phyloP scores from a whole-genome alignment of 257 asterid species.

The Avicennia marina region DNA sequence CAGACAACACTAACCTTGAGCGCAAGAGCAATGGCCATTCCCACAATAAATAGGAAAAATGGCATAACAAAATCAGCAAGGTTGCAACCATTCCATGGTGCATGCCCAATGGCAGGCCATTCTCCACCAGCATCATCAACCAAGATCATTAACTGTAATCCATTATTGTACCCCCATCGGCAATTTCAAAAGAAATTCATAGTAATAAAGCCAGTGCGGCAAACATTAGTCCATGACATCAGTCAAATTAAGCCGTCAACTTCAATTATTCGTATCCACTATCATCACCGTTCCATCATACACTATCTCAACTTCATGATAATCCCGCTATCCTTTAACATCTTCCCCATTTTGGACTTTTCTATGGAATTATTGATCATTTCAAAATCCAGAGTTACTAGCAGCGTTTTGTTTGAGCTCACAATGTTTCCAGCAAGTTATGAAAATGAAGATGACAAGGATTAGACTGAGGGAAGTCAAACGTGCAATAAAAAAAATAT shows the following conservation, averaged over 20 bases:
- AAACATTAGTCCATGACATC: not conserved
- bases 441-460: too few relatives aligned
- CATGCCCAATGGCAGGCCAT: conserved; percentile 70
- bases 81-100: conserved; percentile 85
- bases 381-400: too few relatives aligned
- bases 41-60: conserved; percentile 71
- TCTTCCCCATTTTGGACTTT: too few relatives aligned
- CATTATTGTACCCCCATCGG: not conserved
- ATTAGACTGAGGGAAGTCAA: too few relatives aligned
- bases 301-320: too few relatives aligned
- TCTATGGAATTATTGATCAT: too few relatives aligned
- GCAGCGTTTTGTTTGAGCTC: too few relatives aligned
- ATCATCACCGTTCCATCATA: not conserved
- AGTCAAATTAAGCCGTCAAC: not conserved
- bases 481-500: too few relatives aligned
- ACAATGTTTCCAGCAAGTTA: too few relatives aligned
- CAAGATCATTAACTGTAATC: conserved; percentile 57
- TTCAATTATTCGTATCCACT: not conserved
- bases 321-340: too few relatives aligned
- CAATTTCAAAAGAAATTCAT: not conserved
- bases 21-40: conserved; percentile 72
- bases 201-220: not conserved
- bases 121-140: conserved; percentile 87
- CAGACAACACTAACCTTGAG: conserved; percentile 40
- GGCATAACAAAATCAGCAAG: conserved; percentile 94